Evolutionary conservation across 257 asterid species (phyloP), one percentile per base, ranked within the genome.

Genomic region (Solanum dulcamara): DNA sequence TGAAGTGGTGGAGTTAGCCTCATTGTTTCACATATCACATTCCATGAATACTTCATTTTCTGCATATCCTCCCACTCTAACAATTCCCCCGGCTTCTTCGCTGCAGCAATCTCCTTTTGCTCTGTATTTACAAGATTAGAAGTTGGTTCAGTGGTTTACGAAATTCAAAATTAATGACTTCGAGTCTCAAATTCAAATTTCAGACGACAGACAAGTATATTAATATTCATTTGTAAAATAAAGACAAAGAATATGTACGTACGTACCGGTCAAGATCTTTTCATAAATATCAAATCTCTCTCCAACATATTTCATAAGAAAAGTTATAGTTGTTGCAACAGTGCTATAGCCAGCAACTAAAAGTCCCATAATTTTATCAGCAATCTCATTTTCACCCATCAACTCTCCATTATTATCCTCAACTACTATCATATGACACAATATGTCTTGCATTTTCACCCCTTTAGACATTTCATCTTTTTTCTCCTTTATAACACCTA

Each of bases 1-100:
- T 92, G 98, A 3, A 94, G 89, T 2, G 98, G 98, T 24, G 98
- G 98, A 53, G 88, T 93, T 42, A 93, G 55, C 66, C 98, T 91
- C 94, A 94, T 91, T 6, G 98, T 94, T 84, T 94, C 98, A 26
- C 93, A 87, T 13, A 93, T 59, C 22, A 88, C 98, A 24, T 91
- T 93, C 96, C 96, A 94, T 2, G 94, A 87, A 22, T 94, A 92
- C 86, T 91, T 94, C 98, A 94, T 94, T 72, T 89, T 94, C 12
- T 77, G 83, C 92, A 92, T 86, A 24, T 94, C 98, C 62, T 92
- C 96, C 98, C 97, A 94, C n/a, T 85, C 91, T 64, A 93, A 67
- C n/a, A 84, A 11, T 28, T 91, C 96, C 0, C 93, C 96, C 1
- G 40, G 20, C 81, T 91, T 92, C 87, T 93, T 94, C 1, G 88